phyloP scores from a whole-genome alignment of 768 basidiomycete species.

The Leccinum uliginosum region DNA sequence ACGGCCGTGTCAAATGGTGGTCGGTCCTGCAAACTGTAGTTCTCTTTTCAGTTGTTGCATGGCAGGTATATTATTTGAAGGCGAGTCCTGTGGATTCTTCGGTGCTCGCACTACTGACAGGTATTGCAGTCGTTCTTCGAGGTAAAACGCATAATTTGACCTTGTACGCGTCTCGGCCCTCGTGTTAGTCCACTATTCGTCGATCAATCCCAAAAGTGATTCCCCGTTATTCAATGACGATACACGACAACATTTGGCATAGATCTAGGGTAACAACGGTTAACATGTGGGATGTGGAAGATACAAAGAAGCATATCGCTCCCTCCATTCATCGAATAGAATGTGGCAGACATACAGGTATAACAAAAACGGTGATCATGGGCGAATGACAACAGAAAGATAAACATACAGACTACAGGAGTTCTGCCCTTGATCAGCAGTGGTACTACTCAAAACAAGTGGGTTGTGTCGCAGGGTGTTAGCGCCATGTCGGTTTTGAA shows the following conservation, averaged over 20 bases:
- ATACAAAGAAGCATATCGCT: conserved; percentile 1
- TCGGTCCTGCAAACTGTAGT: conserved; percentile 87
- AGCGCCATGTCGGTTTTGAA: conserved; percentile 58
- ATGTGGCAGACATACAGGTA: conserved; percentile 13
- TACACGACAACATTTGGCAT: conserved; percentile 24
- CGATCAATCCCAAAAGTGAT: not conserved
- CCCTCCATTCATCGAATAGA: conserved; percentile 6
- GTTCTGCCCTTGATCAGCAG: conserved; percentile 8
- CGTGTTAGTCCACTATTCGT: not conserved
- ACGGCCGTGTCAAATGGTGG: conserved; percentile 99
- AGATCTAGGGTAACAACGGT: conserved; percentile 24
- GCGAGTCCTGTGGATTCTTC: conserved; percentile 32
- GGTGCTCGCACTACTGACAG: conserved; percentile 1
- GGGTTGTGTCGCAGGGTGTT: conserved; percentile 17
- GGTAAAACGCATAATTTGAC: conserved; percentile 81
- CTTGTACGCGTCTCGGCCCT: conserved; percentile 2
- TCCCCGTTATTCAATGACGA: conserved; percentile 10
- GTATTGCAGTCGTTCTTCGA: conserved; percentile 74
- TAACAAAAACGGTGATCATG: conserved; percentile 15
- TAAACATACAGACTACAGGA: conserved; percentile 12
- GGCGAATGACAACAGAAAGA: conserved; percentile 6
- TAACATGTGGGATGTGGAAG: conserved; percentile 18
- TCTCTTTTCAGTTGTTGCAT: conserved; percentile 85
- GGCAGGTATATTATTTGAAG: conserved; percentile 98
- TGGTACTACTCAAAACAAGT: conserved; percentile 6